phyloP scores from a whole-genome alignment of 2,329 filamentous ascomycete species.

The Pseudogymnoascus sp. region DNA sequence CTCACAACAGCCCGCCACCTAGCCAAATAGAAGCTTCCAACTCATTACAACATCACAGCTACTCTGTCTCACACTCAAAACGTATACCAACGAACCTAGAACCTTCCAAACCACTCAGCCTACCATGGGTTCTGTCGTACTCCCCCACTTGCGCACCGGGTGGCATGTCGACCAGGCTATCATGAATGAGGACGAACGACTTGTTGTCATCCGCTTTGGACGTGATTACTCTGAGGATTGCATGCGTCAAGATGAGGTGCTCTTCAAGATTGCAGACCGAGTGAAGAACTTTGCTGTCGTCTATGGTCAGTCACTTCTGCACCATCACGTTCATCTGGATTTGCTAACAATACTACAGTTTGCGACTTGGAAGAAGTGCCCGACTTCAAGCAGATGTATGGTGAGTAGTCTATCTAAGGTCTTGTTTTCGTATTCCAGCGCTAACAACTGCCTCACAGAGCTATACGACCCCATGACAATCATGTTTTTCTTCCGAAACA shows the following conservation, averaged over 20 bases:
- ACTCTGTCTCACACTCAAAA: background rate
- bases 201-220: constrained; percentile 90
- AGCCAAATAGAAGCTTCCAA: background rate
- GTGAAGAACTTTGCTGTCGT: constrained; percentile 92
- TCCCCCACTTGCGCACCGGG: constrained; percentile 82
- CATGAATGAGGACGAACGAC: constrained; percentile 76
- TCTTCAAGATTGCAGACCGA: constrained; percentile 85
- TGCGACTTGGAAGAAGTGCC: constrained; percentile 88
- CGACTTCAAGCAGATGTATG: constrained; percentile 95
- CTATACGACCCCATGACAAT: constrained; percentile 87
- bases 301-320: constrained; percentile 43
- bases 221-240: constrained; percentile 75
- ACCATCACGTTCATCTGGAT: background rate
- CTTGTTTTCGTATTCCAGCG: background rate
- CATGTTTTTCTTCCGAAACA: constrained; percentile 98
- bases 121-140: constrained; percentile 66
- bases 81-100: background rate
- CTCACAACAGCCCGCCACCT: constrained; percentile 1
- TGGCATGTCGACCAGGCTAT: constrained; percentile 99
- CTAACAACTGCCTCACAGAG: constrained; percentile 32
- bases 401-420: constrained; percentile 31
- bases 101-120: background rate
- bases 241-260: constrained; percentile 82
- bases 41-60: background rate
- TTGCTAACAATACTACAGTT: constrained; percentile 33